Evolutionary conservation across 305 asterid species (phyloP).

Genomic region (Fraxinus platypoda): DNA sequence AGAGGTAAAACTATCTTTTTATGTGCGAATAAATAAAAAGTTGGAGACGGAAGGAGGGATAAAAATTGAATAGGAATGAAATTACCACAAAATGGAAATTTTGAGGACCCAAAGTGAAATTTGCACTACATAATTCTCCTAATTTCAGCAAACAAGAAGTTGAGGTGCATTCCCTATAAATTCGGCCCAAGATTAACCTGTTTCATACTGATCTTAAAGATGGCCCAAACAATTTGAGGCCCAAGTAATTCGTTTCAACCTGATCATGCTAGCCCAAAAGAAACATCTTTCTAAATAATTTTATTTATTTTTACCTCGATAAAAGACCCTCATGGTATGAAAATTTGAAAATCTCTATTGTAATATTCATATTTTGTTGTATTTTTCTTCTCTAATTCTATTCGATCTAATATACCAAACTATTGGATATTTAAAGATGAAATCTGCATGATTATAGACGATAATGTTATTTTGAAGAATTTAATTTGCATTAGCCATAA

Average conservation of each 20-base stretch:
- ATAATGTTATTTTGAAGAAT: too few relatives aligned
- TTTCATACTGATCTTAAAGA: not conserved
- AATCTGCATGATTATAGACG: not conserved
- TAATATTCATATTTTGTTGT: too few relatives aligned
- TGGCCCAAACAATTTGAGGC: not conserved
- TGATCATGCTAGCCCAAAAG: not conserved
- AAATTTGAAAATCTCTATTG: too few relatives aligned
- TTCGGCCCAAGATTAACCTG: not conserved
- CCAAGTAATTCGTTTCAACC: not conserved
- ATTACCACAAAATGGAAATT: not conserved
- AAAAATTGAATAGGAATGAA: not conserved
- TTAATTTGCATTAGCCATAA: too few relatives aligned
- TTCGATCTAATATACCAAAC: too few relatives aligned
- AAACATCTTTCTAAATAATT: not conserved
- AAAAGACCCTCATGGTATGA: too few relatives aligned
- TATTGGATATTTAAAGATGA: too few relatives aligned
- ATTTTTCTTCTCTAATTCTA: too few relatives aligned
- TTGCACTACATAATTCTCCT: not conserved
- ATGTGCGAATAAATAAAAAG: not conserved
- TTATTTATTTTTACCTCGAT: too few relatives aligned
- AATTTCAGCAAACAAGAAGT: not conserved
- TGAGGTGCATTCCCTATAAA: not conserved
- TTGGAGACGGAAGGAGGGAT: not conserved
- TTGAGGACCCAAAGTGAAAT: not conserved
- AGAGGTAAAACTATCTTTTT: too few relatives aligned